Evolutionary conservation across 768 basidiomycete species (phyloP), one percentile per base, ranked within the genome.

Genomic region (Auriscalpium microsporum): DNA sequence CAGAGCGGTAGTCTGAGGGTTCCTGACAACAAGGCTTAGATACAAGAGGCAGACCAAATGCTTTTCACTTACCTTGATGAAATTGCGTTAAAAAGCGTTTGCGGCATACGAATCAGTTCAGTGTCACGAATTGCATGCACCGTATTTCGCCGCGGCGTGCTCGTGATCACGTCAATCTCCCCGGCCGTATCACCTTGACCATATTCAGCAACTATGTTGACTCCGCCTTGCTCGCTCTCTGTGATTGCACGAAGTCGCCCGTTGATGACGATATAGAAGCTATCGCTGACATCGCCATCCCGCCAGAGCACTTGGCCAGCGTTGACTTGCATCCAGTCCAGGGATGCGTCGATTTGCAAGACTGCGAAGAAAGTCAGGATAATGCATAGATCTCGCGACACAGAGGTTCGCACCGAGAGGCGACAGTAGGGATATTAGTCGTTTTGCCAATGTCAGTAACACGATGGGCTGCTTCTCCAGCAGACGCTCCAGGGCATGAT

Each of bases 71-170:
- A 87, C 87, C 89, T 75, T 10, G 88, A 86, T 45, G 90, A 92
- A 56, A 98, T 95, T 1, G 96, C 96, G 68, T 98, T 98, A 76
- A 98, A 99, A 10, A 99, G 76, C 0, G 96, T 96, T 64, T 90
- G 85, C 1, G 96, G 96, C 89, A 99, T 96, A 33, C 95, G 77
- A 33, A 95, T 95, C 11, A 99, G 78, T 68, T 99, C 96, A 0
- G 94, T 93, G 67, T 99, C 96, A 63, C 96, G 91, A 60, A 99
- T 98, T 8, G 96, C 96, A 71, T 98, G 95, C 16, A 97, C 84
- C 0, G 94, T 98, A 48, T 84, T 94, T 53, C 87, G 80, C 55
- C 96, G 81, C 3, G 82, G 80, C 16, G 86, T 88, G 62, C 86
- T 89, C 8, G 94, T 96, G 64, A 99, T 98, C 52, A 96, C 96